phyloP scores from a whole-genome alignment of 148 eudicot species.

The Bassia scoparia region DNA sequence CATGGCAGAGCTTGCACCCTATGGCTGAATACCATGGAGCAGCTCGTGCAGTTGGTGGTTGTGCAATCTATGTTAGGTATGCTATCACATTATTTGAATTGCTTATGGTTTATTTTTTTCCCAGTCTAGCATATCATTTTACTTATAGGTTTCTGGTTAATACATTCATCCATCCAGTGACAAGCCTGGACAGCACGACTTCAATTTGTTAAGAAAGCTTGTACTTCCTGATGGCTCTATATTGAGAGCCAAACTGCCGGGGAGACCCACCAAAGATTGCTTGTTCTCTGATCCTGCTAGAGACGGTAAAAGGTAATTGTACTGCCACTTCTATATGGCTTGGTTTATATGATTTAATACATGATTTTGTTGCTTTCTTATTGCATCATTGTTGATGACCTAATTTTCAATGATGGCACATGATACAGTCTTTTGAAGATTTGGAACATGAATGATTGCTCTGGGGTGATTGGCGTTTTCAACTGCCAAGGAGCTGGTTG shows the following conservation, averaged over 20 bases:
- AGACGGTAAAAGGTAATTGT: constrained; percentile 65
- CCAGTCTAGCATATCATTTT: not conserved
- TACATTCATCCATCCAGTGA: constrained; percentile 44
- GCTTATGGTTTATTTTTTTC: not conserved
- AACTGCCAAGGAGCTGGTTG: constrained; percentile 98
- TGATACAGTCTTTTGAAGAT: constrained; percentile 63
- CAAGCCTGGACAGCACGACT: constrained; percentile 85
- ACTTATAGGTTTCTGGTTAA: not conserved
- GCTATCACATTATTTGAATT: not conserved
- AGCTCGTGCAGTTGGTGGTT: constrained; percentile 89
- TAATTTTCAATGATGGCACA: constrained; percentile 1
- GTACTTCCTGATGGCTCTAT: constrained; percentile 88
- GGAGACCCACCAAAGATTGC: constrained; percentile 77
- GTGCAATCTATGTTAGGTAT: constrained; percentile 87
- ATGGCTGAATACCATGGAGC: constrained; percentile 97
- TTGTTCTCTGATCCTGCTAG: constrained; percentile 77
- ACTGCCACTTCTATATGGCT: no score
- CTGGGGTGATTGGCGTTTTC: constrained; percentile 77
- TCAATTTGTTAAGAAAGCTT: constrained; percentile 62
- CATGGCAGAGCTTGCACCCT: constrained; percentile 70
- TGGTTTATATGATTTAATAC: not conserved
- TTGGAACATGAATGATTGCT: constrained; percentile 79
- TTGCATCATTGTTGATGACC: constrained; percentile 3
- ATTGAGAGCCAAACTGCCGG: constrained; percentile 81
- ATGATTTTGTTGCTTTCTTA: no score